phyloP scores from a whole-genome alignment of 1,284 basidiomycete species.

The Apiotrichum gamsii region DNA sequence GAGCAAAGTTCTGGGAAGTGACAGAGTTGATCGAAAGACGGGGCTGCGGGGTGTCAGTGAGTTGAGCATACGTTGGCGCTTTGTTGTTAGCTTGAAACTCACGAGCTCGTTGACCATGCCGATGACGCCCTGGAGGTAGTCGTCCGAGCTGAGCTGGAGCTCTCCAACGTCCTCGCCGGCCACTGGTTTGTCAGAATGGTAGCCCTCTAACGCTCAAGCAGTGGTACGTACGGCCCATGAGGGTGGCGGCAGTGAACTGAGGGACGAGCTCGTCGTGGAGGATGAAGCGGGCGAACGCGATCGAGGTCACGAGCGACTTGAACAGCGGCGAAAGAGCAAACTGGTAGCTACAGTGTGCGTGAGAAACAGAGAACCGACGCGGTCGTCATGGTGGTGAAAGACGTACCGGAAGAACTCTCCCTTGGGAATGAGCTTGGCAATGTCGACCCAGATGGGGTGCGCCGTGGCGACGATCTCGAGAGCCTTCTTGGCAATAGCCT shows the following conservation, averaged over 20 bases:
- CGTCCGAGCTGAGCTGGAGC: constrained; percentile 43
- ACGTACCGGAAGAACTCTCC: constrained; percentile 45
- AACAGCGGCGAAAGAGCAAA: constrained; percentile 38
- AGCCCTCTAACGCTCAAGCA: no score
- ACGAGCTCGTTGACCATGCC: constrained; percentile 48
- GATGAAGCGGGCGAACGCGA: constrained; percentile 43
- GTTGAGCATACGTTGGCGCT: not conserved
- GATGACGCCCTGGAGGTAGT: constrained; percentile 48
- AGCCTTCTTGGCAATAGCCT: constrained; percentile 31
- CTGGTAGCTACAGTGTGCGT: constrained; percentile 30
- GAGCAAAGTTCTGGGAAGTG: constrained; percentile 44
- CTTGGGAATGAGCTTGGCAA: constrained; percentile 39
- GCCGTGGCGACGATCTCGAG: constrained; percentile 31
- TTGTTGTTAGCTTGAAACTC: constrained; percentile 9
- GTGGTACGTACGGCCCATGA: constrained; percentile 45
- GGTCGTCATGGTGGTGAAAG: no score
- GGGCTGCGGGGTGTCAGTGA: constrained; percentile 29
- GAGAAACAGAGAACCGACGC: no score
- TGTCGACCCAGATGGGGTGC: constrained; percentile 32
- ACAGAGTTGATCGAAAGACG: constrained; percentile 47
- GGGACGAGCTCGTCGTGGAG: constrained; percentile 42
- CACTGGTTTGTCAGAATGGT: constrained; percentile 19
- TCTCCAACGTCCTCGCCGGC: constrained; percentile 33
- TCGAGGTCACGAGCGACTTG: constrained; percentile 37
- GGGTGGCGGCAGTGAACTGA: constrained; percentile 30